phyloP scores from a whole-genome alignment of 129 eudicot genomes.

The Lactuca sativa region DNA sequence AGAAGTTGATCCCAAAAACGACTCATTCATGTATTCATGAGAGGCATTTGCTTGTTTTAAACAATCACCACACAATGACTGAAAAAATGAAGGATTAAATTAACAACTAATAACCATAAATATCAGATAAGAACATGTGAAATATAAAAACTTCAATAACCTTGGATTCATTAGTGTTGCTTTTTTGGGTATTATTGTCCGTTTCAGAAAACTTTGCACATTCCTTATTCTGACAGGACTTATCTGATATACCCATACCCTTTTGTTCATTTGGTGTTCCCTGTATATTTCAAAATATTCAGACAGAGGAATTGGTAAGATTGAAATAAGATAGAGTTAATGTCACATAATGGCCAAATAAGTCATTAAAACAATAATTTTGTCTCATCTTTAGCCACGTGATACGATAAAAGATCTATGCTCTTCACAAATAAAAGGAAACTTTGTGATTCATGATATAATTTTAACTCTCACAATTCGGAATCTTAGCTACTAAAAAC shows the following conservation, averaged over 20 bases:
- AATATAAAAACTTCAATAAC: constrained; percentile 23
- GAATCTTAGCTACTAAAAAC: background rate
- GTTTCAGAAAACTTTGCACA: constrained; percentile 12
- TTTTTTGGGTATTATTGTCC: constrained; percentile 2
- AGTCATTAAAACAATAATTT: too few species aligned
- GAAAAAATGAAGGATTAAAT: constrained; percentile 1
- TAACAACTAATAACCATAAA: constrained; percentile 5
- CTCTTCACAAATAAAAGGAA: background rate
- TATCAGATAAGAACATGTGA: background rate
- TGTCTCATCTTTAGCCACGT: too few species aligned
- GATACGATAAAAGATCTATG: background rate
- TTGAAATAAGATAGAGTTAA: background rate
- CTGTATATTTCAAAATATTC: constrained; percentile 31
- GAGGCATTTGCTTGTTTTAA: constrained; percentile 23
- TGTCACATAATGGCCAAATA: too few species aligned
- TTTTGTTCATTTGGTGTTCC: constrained; percentile 32
- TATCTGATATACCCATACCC: constrained; percentile 23
- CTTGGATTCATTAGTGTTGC: constrained; percentile 24
- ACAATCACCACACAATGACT: constrained; percentile 30
- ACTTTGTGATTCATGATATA: background rate
- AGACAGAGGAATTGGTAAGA: background rate
- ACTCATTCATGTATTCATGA: constrained; percentile 9
- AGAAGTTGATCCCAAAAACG: constrained; percentile 25
- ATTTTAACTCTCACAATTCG: constrained; percentile 2
- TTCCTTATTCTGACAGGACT: constrained; percentile 15